Conservation (phyloP, 495 filamentous ascomycete genomes). For the Chaetomidium leptoderma region DNA sequence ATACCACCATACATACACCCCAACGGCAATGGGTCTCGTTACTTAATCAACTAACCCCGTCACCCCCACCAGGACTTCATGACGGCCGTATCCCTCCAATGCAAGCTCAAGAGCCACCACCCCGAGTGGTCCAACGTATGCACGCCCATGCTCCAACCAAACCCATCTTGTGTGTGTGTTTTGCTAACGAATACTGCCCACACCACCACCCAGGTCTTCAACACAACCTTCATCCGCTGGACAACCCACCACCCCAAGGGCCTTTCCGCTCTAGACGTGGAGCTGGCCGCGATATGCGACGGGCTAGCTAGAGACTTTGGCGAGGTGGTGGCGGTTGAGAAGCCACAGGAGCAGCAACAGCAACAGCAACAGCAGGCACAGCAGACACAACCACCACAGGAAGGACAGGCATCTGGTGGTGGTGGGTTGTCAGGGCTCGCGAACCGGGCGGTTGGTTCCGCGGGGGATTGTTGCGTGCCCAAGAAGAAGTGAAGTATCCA, state of each 20-base stretch:
- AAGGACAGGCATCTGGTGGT: background rate
- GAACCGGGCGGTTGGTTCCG: conserved; percentile 13
- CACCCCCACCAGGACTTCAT: conserved; percentile 50
- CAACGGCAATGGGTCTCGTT: no score
- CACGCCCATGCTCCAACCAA: background rate
- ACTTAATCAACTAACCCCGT: background rate
- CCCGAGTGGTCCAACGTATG: conserved; percentile 62
- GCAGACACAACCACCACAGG: background rate
- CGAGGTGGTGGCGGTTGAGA: conserved; percentile 37
- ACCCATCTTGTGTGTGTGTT: background rate
- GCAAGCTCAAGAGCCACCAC: conserved; percentile 55
- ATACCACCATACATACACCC: background rate
- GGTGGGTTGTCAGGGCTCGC: conserved; percentile 7
- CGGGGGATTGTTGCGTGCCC: conserved; percentile 47
- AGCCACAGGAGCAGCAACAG: background rate
- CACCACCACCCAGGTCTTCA: conserved; percentile 48
- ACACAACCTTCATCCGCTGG: conserved; percentile 61
- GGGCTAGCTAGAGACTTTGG: conserved; percentile 49
- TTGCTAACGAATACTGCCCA: background rate
- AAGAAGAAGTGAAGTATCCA: conserved; percentile 21
- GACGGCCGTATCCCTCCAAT: conserved; percentile 53
- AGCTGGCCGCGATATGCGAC: conserved; percentile 65
- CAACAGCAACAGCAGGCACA: background rate
- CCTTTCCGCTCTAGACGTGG: conserved; percentile 63
- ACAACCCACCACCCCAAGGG: conserved; percentile 70